phyloP scores from a whole-genome alignment of 2,329 filamentous ascomycete genomes.

The Penicillium sp. region DNA sequence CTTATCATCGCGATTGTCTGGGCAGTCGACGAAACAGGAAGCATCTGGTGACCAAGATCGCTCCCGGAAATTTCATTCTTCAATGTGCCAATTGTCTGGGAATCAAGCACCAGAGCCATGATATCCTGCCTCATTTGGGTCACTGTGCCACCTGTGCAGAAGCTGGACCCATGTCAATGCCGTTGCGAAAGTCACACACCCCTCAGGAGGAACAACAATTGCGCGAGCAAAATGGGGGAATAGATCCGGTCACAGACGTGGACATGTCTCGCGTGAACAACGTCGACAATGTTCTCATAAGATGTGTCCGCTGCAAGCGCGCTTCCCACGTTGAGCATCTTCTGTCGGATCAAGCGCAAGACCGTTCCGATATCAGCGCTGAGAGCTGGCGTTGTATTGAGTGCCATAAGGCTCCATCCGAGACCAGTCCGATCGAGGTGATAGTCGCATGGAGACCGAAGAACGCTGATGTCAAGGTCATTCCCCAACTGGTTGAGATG shows the following conservation, averaged over 20 bases:
- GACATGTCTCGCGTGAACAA: constrained; percentile 70
- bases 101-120: constrained; percentile 64
- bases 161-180: constrained; percentile 67
- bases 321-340: constrained; percentile 85
- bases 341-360: constrained; percentile 55
- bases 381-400: constrained; percentile 87
- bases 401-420: constrained; percentile 65
- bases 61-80: constrained; percentile 73
- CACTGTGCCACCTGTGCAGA: constrained; percentile 70
- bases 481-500: constrained; percentile 47
- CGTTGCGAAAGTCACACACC: constrained; percentile 73
- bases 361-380: constrained; percentile 48
- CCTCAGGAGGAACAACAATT: constrained; percentile 80
- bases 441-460: constrained; percentile 85
- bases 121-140: constrained; percentile 67
- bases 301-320: constrained; percentile 74
- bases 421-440: constrained; percentile 61
- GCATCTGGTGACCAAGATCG: constrained; percentile 88
- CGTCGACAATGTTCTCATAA: constrained; percentile 73
- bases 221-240: constrained; percentile 73
- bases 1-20: constrained; percentile 82
- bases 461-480: constrained; percentile 56
- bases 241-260: constrained; percentile 73
- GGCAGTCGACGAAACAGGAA: constrained; percentile 72
- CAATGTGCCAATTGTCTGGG: constrained; percentile 88